Base-by-base conservation (phyloP, 1,284 basidiomycete species). In the Porogramme epimiltina region DNA sequence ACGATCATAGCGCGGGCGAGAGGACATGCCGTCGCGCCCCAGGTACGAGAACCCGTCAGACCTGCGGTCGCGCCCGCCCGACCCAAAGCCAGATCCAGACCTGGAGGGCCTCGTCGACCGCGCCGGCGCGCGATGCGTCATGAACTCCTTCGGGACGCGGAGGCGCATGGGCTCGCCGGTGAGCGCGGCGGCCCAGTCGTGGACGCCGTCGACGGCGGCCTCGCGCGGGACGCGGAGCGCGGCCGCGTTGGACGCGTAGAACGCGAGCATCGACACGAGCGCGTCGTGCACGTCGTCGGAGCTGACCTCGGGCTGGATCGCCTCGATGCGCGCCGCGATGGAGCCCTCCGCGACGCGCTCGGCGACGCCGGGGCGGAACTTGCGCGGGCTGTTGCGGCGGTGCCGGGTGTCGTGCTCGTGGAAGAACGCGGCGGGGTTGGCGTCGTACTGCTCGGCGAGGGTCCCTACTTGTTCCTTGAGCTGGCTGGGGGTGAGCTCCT, bases 191-290 rank as follows among this genome's bases (percentile, higher is more conserved):
- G 85, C 68, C 93, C 92, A 95, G 31, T 76, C 70, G 66, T 85
- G 82, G 50, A 86, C 70, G 8, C 85, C 88, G 31, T 83, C 73
- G 19, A 89, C 57, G 45, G 93, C 69, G n/a, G 73, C 75, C 3
- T 65, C 57, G 51, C 74, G 76, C 44, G 68, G 62, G 2, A 78
- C 63, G 22, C 84, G 76, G 45, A 93, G 62, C 23, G 85, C 75
- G 6, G 66, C 65, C 0, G 72, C 51, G 62, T 83, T 83, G 44
- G 76, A 67, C 42, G 84, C 59, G 71, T 95, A 95, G 75, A 85
- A 95, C 0, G 93, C 93, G 13, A 95, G 69, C 47, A 90, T 66
- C 8, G 88, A 85, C 22, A 79, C 74, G 65, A 92, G 87, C 1
- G 88, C 82, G 59, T 89, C 85, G 40, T 74, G 70, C 46, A 93